Percentiles rank a stretch among this genome's conserved stretches.
phyloP scores from a whole-genome alignment of 2,329 filamentous ascomycete genomes.

The Fusarium lyarnte region DNA sequence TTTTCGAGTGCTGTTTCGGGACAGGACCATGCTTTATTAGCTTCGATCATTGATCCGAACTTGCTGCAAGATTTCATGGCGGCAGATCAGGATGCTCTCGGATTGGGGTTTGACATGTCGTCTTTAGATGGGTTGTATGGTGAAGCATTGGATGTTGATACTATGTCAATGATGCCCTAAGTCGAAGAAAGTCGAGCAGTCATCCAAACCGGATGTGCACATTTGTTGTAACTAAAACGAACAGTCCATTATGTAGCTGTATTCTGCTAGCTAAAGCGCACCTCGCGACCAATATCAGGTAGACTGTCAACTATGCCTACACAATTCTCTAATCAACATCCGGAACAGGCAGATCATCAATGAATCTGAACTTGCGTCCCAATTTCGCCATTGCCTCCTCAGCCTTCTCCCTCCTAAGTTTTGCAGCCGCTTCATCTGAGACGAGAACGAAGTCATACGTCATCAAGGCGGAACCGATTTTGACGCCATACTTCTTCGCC shows the following conservation, averaged over 20 bases:
- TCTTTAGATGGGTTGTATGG: not conserved
- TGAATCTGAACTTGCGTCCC: constrained; percentile 9
- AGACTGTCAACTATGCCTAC: rapidly evolving
- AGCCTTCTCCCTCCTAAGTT: constrained; percentile 13
- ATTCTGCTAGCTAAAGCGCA: not conserved
- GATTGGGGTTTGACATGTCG: not conserved
- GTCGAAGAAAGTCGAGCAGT: no score
- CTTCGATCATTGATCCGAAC: constrained; percentile 1
- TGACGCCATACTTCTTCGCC: constrained; percentile 9
- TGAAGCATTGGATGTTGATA: not conserved
- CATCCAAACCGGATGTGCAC: rapidly evolving
- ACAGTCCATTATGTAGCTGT: rapidly evolving
- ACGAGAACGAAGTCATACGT: constrained; percentile 24
- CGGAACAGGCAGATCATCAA: constrained; percentile 14
- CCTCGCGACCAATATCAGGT: no score
- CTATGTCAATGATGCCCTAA: not conserved
- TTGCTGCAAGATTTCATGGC: constrained; percentile 5
- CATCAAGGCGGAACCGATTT: not conserved
- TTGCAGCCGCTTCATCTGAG: constrained; percentile 1
- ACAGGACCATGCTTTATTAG: not conserved
- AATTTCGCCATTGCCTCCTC: constrained; percentile 14
- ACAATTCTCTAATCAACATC: not conserved
- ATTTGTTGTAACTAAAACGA: not conserved
- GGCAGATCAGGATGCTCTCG: not conserved
- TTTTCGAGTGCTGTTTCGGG: not conserved